Base-by-base conservation (phyloP, 768 basidiomycete genomes). In the Kwoniella europaea region DNA sequence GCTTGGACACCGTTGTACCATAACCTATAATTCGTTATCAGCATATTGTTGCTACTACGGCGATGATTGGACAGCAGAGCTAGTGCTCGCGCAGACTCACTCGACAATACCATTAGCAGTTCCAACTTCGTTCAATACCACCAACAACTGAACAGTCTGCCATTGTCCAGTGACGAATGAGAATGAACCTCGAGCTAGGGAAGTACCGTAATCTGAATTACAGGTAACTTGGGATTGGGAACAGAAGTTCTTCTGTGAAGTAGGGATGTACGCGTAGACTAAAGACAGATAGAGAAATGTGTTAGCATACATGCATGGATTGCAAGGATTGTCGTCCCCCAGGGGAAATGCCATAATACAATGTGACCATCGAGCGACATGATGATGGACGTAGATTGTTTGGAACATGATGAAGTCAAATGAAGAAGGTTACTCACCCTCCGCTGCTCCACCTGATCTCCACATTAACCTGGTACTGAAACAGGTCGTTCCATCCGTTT, bases 381-480 rank as follows among this genome's bases (percentile, higher is more conserved):
- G 20, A 16, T 13, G 12, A 20, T 56, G 22, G 55, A 4, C 20
- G 55, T 10, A 16, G 15, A 12, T 59, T 24, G 24, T 0, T 24
- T 35, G 43, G 44, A 52, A 53, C 57, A 15, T 18, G 50, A 10
- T 41, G 20, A 60, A 2, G 13, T 12, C 27, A 6, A 52, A 53
- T n/a, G 41, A 29, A 9, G 46, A 15, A 44, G 7, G 2, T 13
- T 5, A 71, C 79, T 72, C 63, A 80, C 79, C 79, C 63, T 94
- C 93, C 4, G 92, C 93, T 0, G 81, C 82, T 4, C 93, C 92
- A 0, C 83, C 72, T 1, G 74, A 54, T 44, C 85, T 74, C 85
- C 85, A 94, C 93, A 95, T 94, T 74, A 94, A 68, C 29, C 93
- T 84, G 6, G 92, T 93, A 78, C 91, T 92, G 79, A 92, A 95